Evolutionary conservation across 225 moss, liverwort and hornwort species (phyloP), one percentile per base, ranked within the genome.

Genomic region (Sphagnum contortum): DNA sequence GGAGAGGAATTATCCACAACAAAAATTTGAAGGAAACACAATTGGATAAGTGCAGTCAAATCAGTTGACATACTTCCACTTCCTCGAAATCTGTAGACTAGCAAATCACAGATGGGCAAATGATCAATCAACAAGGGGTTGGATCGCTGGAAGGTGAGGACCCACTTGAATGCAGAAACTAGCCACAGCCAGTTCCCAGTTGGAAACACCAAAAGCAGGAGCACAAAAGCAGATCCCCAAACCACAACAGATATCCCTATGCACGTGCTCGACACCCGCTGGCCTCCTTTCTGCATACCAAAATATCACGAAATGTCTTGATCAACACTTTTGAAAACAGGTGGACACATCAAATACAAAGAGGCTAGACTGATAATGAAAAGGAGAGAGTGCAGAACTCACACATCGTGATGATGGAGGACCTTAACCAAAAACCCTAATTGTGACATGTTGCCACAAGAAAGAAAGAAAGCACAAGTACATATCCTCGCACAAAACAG

Each of bases 81-180:
- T 57, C 56, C 11, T 4, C 4, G 55, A 56, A 3, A 56, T 29
- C 29, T 29, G 29, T 29, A 29, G 29, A 29, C 29, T 29, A 29
- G 29, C 29, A 58, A 58, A 58, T 13, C 12, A 58, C 58, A 9
- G 44, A 5, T 6, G 58, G 44, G 11, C 13, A 44, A 58, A 58
- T 13, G 58, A 44, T 58, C 44, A 29, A 29, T 58, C 58, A 58
- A 58, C 14, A 44, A 13, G n/a, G 44, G 6, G 44, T 3, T 2
- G 4, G 58, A 3, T 13, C 0, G 58, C 44, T 14, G 7, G 47
- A 10, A 49, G 49, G 11, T 4, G 7, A 53, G 9, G 57, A 66
- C 90, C 80, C 60, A 99, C 98, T 99, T 99, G 86, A 93, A 89
- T 60, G 78, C 81, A 57, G 78, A 79, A 68, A 93, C 86, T 51